Conservation (phyloP, 176 grass and related monocot genomes). For the Carex parvula region DNA sequence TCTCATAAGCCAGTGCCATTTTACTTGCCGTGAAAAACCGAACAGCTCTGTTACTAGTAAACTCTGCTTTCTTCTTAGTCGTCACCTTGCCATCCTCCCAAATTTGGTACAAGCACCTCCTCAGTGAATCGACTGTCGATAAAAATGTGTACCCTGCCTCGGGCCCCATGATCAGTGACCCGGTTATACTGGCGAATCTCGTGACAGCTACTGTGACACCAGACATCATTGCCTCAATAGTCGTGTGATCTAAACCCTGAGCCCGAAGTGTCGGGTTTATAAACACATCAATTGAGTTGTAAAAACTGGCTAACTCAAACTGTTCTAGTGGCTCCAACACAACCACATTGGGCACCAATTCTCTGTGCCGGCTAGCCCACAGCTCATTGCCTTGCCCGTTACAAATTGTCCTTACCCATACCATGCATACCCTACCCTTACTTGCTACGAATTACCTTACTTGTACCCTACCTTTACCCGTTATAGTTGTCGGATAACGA, state of each 20-base stretch:
- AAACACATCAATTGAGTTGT: constrained; percentile 43
- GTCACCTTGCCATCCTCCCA: constrained; percentile 30
- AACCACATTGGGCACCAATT: constrained; percentile 29
- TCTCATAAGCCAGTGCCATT: constrained; percentile 54
- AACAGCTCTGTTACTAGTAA: constrained; percentile 30
- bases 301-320: constrained; percentile 35
- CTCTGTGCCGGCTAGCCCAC: constrained; percentile 33
- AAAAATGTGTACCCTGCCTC: constrained; percentile 43
- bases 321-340: constrained; percentile 38
- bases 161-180: constrained; percentile 42
- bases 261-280: constrained; percentile 43
- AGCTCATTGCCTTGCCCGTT: constrained; percentile 28
- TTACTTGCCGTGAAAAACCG: constrained; percentile 35
- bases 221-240: constrained; percentile 48
- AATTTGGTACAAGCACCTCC: constrained; percentile 27
- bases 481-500: no score
- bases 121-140: constrained; percentile 35
- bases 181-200: constrained; percentile 40
- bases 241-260: constrained; percentile 49
- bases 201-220: constrained; percentile 32
- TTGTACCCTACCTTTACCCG: no score
- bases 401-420: no score
- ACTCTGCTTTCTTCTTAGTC: constrained; percentile 33
- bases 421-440: no score
- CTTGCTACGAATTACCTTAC: no score